Conservation (phyloP, 2,329 filamentous ascomycete genomes). For the Endoconidiophora polonica region DNA sequence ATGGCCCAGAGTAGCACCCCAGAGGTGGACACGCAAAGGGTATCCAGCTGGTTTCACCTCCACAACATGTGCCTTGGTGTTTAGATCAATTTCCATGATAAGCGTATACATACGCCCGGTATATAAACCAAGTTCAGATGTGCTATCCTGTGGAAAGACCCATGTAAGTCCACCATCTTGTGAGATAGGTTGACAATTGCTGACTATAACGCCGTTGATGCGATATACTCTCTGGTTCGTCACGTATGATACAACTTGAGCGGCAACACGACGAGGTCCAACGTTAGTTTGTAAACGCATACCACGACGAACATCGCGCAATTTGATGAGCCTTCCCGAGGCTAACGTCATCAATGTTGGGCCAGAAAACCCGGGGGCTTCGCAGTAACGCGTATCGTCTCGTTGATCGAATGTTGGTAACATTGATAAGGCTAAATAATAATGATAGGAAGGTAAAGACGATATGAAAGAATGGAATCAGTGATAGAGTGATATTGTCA, state of each 20-base stretch:
- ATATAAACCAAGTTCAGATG: slow-evolving; percentile 23
- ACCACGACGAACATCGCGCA: slow-evolving; percentile 29
- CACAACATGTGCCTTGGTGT: slow-evolving; percentile 33
- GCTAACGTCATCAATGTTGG: slow-evolving; percentile 25
- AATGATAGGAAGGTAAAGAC: too few species aligned
- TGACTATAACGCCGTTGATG: slow-evolving; percentile 32
- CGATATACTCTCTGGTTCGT: slow-evolving; percentile 25
- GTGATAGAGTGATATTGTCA: too few species aligned
- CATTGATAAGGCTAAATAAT: too few species aligned
- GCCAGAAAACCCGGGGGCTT: too few species aligned
- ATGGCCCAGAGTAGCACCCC: slow-evolving; percentile 44
- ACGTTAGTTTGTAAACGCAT: slow-evolving; percentile 32
- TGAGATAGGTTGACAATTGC: slow-evolving; percentile 42
- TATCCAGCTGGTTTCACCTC: slow-evolving; percentile 19
- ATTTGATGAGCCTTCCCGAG: slow-evolving; percentile 22
- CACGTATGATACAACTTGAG: slow-evolving; percentile 34
- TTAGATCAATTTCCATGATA: slow-evolving; percentile 30
- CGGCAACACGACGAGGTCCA: slow-evolving; percentile 31
- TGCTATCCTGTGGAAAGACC: slow-evolving; percentile 29
- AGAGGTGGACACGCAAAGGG: slow-evolving; percentile 18
- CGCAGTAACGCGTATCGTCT: too few species aligned
- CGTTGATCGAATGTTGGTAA: too few species aligned
- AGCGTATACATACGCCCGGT: slow-evolving; percentile 40
- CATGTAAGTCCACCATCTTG: slow-evolving; percentile 22
- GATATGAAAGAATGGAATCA: too few species aligned